A percentile compares a stretch with the other conserved stretches of the same genome.
Conservation (phyloP, 2,329 filamentous ascomycete genomes). For the Aspergillus calidoustus region DNA sequence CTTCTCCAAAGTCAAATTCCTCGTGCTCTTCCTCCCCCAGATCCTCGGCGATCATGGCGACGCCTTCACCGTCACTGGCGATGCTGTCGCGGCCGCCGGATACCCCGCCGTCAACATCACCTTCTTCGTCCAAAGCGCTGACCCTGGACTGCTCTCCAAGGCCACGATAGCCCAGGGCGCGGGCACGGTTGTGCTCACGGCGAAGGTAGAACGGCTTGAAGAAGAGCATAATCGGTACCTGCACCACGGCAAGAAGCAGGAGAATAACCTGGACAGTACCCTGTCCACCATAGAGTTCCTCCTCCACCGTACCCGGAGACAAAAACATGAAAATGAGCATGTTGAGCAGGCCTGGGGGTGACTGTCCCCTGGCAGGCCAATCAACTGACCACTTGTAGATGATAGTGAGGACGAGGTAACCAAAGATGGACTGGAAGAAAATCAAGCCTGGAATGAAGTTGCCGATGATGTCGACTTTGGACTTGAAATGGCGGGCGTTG, state of each 20-base stretch:
- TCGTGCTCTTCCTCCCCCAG: constrained; percentile 81
- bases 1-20: constrained; percentile 95
- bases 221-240: constrained; percentile 90
- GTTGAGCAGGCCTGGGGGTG: constrained; percentile 88
- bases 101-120: constrained; percentile 67
- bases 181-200: constrained; percentile 88
- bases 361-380: constrained; percentile 70
- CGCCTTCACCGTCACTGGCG: constrained; percentile 77
- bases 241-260: constrained; percentile 78
- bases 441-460: constrained; percentile 99
- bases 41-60: constrained; percentile 87
- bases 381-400: constrained; percentile 96
- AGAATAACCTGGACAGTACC: constrained; percentile 74
- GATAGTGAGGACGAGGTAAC: constrained; percentile 91
- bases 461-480: constrained; percentile 92
- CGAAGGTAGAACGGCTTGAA: constrained; percentile 95
- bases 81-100: constrained; percentile 68
- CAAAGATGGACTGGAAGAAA: constrained; percentile 99
- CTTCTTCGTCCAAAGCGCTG: constrained; percentile 87
- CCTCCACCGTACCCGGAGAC: constrained; percentile 71
- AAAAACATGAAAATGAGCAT: constrained; percentile 99
- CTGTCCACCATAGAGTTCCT: constrained; percentile 80
- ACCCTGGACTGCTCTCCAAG: constrained; percentile 88
- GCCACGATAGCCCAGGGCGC: constrained; percentile 86
- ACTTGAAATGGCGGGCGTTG: constrained; percentile 94